Base-by-base conservation (phyloP, 1,284 basidiomycete genomes). In the Violaceomyces palustris region DNA sequence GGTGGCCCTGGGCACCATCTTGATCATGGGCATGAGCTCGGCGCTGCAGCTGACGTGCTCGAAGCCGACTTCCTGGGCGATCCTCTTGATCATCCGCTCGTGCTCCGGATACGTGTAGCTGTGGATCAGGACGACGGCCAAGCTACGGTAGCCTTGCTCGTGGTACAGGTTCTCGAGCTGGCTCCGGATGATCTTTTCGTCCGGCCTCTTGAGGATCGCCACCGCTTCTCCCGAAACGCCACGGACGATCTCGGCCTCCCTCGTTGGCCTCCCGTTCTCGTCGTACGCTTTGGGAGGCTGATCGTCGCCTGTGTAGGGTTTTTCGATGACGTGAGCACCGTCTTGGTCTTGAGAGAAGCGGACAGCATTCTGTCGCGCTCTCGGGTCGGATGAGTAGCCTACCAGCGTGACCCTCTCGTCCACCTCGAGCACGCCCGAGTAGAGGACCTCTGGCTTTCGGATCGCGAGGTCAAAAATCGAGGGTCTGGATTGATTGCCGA, bases 371-470 rank as follows among this genome's bases (percentile, higher is more conserved):
- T 83, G 81, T 41, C 83, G 83, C 0, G 84, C 81, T 27, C 83
- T 75, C 0, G 91, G 90, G 67, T 97, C 92, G 10, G 84, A 87
- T 0, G 90, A 88, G 69, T 88, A 96, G 6, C 91, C 91, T 0
- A 94, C 85, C 6, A 94, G 79, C 0, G 92, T 94, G 5, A 97
- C 91, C 3, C 93, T 83, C 75, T 98, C 93, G 65, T 94, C 89
- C 1, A 96, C 83, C 72, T 96, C 90, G 18, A 93, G 69, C 2
- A 96, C 85, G 14, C 49, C 78, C 1, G 82, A 81, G 72, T 93
- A 96, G 3, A 96, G 78, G 4, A 88, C 85, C 0, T 82, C 74
- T 0, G 87, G 80, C 24, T 90, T 84, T 35, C 69, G 67, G 61
- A 76, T 77, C 26, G 67, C 69, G 25, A 75, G 64, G 42, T 74